phyloP scores from a whole-genome alignment of 2,329 filamentous ascomycete species.

The Trichophyton simii region DNA sequence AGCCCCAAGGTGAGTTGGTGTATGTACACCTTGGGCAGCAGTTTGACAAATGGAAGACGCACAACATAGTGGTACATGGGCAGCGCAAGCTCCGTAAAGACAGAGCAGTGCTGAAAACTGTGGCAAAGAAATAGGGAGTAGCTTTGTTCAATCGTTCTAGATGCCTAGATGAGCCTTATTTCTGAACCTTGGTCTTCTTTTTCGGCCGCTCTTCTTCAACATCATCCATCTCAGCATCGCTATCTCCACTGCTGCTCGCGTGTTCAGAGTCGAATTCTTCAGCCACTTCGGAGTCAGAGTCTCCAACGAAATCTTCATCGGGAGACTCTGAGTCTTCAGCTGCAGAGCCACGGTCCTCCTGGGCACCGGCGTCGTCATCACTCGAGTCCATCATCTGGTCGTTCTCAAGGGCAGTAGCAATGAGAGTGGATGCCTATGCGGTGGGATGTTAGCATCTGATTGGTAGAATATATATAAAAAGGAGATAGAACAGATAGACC shows the following conservation, averaged over 20 bases:
- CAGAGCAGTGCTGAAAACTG: neutral
- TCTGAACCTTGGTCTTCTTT: slow-evolving; percentile 47
- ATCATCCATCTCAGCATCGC: slow-evolving; percentile 47
- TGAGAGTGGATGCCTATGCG: slow-evolving; percentile 41
- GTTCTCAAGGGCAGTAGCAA: slow-evolving; percentile 72
- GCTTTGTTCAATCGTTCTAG: neutral
- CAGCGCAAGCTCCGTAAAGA: neutral
- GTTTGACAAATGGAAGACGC: neutral
- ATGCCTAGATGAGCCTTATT: neutral
- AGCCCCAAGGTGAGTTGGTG: neutral
- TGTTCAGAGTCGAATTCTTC: slow-evolving; percentile 92
- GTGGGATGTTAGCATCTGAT: slow-evolving; percentile 18
- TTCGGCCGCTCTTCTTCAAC: slow-evolving; percentile 46
- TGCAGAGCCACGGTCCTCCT: slow-evolving; percentile 72
- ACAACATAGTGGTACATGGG: neutral
- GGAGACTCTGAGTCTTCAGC: slow-evolving; percentile 93
- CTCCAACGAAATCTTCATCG: slow-evolving; percentile 89
- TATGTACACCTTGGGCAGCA: neutral
- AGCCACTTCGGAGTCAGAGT: slow-evolving; percentile 86
- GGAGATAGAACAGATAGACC: slow-evolving; percentile 27
- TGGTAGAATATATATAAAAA: neutral
- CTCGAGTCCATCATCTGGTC: slow-evolving; percentile 75
- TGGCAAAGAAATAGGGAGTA: neutral
- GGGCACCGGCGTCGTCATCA: slow-evolving; percentile 59
- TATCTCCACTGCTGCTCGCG: slow-evolving; percentile 65